Base-by-base conservation (phyloP, 2,329 filamentous ascomycete genomes). In the Aureobasidium subglaciale region DNA sequence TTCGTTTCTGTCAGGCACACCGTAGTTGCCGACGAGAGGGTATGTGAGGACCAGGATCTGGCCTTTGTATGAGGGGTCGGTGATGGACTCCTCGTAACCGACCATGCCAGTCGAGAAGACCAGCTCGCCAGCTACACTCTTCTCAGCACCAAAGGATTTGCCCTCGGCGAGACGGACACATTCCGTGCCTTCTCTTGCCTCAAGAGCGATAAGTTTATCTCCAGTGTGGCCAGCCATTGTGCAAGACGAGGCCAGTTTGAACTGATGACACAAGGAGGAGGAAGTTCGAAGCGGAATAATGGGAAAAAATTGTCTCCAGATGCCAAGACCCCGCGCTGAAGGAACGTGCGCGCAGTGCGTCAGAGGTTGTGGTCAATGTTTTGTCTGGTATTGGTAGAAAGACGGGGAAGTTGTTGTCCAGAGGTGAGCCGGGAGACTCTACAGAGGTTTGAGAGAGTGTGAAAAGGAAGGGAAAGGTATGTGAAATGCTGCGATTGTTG, bases 31-130 rank as follows among this genome's bases (percentile, higher is more conserved):
- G 58, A 96, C 87, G 35, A 97, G 79, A 58, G 92, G 93, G 72
- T 96, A 96, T 54, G 92, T 99, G 67, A 97, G 85, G 73, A 97
- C 91, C 64, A 99, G 81, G 65, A 99, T 96, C 76, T 99, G 92
- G 60, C 88, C 88, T 48, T 87, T 86, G 74, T 93, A 92, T 48
- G 88, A 92, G 63, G 88, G 88, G 69, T 93, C 88, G 59, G 88
- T 92, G 65, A 93, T 80, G 45, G 87, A 95, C 78, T 99, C 93
- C 38, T 93, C 91, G 71, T 99, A 99, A 68, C 93, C 93, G 65
- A 97, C 93, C 91, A 97, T 96, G 73, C 93, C 93, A 57, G 93
- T 99, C 81, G 97, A 92, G 78, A 99, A 99, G 75, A 99, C 93
- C 71, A 99, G 80, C 79, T 99, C 93, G 72, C 93, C 93, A 63